A percentile compares a stretch with the other conserved stretches of the same genome.
phyloP scores from a whole-genome alignment of 1,139 yeast genomes.

The Scheffersomyces lignicola region DNA sequence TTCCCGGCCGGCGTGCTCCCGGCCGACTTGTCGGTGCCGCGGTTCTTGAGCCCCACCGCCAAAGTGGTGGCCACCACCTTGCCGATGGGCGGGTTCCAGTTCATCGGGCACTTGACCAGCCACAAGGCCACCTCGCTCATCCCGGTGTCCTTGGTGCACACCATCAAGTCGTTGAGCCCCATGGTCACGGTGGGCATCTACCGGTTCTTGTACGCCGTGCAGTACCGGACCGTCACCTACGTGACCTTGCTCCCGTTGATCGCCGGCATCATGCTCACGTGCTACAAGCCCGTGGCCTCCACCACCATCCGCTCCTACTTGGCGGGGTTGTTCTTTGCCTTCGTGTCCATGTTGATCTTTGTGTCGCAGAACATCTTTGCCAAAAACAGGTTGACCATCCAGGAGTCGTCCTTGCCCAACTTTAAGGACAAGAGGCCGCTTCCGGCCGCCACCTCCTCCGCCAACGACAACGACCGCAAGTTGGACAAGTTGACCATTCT shows the following conservation, averaged over 20 bases:
- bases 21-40: slow-evolving; percentile 18
- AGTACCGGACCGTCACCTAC: slow-evolving; percentile 68
- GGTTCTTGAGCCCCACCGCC: slow-evolving; percentile 52
- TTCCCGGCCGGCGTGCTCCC: slow-evolving; percentile 69
- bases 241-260: slow-evolving; percentile 75
- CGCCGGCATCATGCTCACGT: slow-evolving; percentile 81
- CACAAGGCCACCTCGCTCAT: slow-evolving; percentile 86
- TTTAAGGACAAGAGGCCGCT: background rate
- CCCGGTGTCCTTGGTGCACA: slow-evolving; percentile 90
- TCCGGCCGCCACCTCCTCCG: background rate
- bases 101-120: slow-evolving; percentile 84
- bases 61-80: slow-evolving; percentile 66
- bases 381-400: slow-evolving; percentile 68
- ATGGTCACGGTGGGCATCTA: slow-evolving; percentile 83
- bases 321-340: slow-evolving; percentile 72
- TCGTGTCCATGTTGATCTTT: slow-evolving; percentile 79
- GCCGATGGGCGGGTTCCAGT: slow-evolving; percentile 93
- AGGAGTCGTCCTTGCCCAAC: slow-evolving; percentile 10
- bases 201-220: slow-evolving; percentile 54
- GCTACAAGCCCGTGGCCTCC: slow-evolving; percentile 45
- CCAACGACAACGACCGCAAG: slow-evolving; percentile 38
- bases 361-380: slow-evolving; percentile 93
- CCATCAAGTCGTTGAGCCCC: slow-evolving; percentile 88
- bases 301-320: slow-evolving; percentile 27
- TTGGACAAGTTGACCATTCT: slow-evolving; percentile 82